A percentile compares a stretch with the other conserved stretches of the same genome.
These are phyloP conservation scores for Neolentinus lepideus DNA, from an alignment of 1,284 basidiomycete genomes.

Conservation along the genomic window DNA sequence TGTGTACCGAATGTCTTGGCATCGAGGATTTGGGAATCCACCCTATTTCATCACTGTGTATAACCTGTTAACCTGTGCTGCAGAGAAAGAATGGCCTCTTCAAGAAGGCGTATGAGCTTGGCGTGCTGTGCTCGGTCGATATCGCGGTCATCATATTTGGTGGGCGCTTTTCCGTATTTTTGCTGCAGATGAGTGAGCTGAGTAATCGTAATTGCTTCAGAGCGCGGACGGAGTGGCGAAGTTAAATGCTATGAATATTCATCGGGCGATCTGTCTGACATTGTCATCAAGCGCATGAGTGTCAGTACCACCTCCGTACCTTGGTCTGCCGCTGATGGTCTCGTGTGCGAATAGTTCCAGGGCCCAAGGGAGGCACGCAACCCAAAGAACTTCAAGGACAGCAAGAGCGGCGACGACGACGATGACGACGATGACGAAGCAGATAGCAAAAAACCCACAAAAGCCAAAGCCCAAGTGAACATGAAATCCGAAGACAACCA, in stretches of 20 bases:
- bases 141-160: constrained; percentile 19
- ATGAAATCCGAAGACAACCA: not conserved
- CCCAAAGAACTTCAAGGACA: not conserved
- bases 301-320: not conserved
- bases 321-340: not conserved
- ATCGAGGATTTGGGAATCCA: not conserved
- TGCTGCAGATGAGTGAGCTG: not conserved
- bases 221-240: not conserved
- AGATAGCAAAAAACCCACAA: not conserved
- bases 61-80: not conserved
- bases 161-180: not conserved
- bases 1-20: constrained; percentile 1
- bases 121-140: constrained; percentile 32
- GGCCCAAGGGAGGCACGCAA: not conserved
- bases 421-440: not conserved
- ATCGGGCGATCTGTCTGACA: not conserved
- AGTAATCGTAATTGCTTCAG: not conserved
- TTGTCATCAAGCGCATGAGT: not conserved
- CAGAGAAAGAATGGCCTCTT: constrained; percentile 39
- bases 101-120: constrained; percentile 43
- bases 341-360: not conserved
- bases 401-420: not conserved
- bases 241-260: not conserved
- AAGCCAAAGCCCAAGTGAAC: not conserved
- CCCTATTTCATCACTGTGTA: not conserved